Conservation (phyloP, 2,329 filamentous ascomycete species). For the Calonectria pauciramosa region DNA sequence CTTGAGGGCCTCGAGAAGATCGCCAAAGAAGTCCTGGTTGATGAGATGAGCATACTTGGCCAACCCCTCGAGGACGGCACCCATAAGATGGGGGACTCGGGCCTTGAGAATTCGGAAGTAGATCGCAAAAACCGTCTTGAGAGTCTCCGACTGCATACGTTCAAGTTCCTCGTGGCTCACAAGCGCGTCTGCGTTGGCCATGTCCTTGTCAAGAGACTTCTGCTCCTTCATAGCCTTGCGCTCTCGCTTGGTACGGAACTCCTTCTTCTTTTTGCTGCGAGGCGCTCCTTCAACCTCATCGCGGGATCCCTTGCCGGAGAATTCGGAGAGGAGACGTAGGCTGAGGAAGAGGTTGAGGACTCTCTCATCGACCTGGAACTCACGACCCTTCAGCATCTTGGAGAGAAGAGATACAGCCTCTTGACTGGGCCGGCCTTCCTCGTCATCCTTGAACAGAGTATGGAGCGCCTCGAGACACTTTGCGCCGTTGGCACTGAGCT, state of each 20-base stretch:
- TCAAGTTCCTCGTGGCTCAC: conserved; percentile 95
- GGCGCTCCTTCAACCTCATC: conserved; percentile 75
- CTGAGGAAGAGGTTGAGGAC: conserved; percentile 93
- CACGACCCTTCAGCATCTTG: conserved; percentile 94
- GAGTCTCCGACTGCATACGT: conserved; percentile 92
- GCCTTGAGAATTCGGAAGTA: conserved; percentile 96
- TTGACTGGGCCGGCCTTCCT: conserved; percentile 89
- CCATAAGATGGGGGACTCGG: conserved; percentile 87
- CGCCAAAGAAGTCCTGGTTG: conserved; percentile 99
- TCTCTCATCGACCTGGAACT: conserved; percentile 86
- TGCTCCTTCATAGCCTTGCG: conserved; percentile 88
- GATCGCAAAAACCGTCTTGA: conserved; percentile 94
- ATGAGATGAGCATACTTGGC: conserved; percentile 96
- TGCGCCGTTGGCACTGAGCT: conserved; percentile 79
- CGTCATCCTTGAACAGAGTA: conserved; percentile 86
- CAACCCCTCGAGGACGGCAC: conserved; percentile 94
- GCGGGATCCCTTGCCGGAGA: conserved; percentile 85
- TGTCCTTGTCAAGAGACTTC: conserved; percentile 91
- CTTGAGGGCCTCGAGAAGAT: conserved; percentile 93
- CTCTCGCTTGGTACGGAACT: conserved; percentile 90
- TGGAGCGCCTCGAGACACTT: conserved; percentile 86
- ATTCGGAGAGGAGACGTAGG: conserved; percentile 88
- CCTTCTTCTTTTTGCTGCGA: conserved; percentile 80
- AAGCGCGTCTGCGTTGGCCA: conserved; percentile 90
- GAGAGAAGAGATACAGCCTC: conserved; percentile 88